Conservation (phyloP, 345 rosid species). For the Luvunga scandens region DNA sequence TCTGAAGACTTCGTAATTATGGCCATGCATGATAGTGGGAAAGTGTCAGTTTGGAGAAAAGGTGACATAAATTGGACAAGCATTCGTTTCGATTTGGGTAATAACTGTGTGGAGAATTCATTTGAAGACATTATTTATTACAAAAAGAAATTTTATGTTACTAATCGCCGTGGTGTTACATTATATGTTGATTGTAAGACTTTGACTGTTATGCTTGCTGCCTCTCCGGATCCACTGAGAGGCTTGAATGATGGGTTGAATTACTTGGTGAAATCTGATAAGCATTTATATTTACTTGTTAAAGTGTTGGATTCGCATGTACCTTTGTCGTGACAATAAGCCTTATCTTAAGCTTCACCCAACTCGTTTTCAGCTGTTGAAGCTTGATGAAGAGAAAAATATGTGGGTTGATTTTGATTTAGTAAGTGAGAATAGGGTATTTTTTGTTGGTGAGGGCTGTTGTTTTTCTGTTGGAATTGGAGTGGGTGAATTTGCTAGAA, state of each 20-base stretch:
- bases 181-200: background rate
- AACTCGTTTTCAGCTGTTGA: conserved; percentile 14
- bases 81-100: too few relatives aligned
- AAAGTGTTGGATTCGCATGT: too few relatives aligned
- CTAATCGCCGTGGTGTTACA: background rate
- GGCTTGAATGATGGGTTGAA: background rate
- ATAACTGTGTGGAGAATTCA: too few relatives aligned
- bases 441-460: conserved; percentile 18
- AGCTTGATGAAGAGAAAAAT: conserved; percentile 27
- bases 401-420: conserved; percentile 17
- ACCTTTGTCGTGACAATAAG: too few relatives aligned
- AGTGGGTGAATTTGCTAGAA: conserved; percentile 4
- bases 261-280: too few relatives aligned
- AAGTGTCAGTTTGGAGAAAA: background rate
- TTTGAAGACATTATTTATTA: background rate
- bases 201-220: background rate
- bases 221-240: background rate
- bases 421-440: conserved; percentile 15
- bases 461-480: conserved; percentile 1
- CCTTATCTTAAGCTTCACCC: background rate
- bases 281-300: too few relatives aligned
- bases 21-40: background rate
- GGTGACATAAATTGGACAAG: background rate
- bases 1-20: background rate
- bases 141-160: background rate